Percentiles rank a stretch among this genome's conserved stretches.
phyloP scores from a whole-genome alignment of 306 rosid genomes.

The Potentilla sterilis region DNA sequence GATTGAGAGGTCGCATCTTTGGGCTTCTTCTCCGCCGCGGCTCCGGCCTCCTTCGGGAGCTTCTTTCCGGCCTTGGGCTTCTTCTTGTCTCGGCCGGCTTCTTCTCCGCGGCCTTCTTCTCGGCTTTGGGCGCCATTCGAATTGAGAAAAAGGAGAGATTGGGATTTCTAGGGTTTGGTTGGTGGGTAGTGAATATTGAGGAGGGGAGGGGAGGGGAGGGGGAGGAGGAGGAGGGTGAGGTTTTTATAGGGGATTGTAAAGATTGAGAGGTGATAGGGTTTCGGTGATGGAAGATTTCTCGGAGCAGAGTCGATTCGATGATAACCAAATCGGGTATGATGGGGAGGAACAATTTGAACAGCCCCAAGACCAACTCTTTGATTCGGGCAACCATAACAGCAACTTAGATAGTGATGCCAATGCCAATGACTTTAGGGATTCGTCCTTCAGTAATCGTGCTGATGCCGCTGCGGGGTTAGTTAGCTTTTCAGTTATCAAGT shows the following conservation, averaged over 20 bases:
- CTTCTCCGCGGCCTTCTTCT: no score
- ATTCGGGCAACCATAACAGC: conserved; percentile 1
- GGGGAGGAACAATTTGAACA: conserved; percentile 18
- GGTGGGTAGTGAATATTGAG: no score
- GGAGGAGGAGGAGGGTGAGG: no score
- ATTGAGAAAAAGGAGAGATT: no score
- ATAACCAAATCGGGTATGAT: conserved; percentile 22
- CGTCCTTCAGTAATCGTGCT: conserved; percentile 32
- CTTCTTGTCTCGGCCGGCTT: no score
- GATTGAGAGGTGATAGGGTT: not conserved
- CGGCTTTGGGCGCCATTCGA: no score
- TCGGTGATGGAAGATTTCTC: conserved; percentile 34
- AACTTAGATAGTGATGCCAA: conserved; percentile 19
- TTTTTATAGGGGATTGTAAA: not conserved
- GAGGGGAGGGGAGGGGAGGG: no score
- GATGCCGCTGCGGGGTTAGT: conserved; percentile 55
- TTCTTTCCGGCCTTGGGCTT: no score
- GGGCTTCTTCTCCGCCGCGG: no score
- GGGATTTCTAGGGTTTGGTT: no score
- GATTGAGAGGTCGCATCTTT: no score
- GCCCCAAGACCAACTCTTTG: conserved; percentile 13
- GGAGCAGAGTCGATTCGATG: conserved; percentile 26
- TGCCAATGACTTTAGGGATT: conserved; percentile 26
- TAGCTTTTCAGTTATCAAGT: conserved; percentile 13
- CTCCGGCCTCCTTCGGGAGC: no score